phyloP scores from a whole-genome alignment of 2,329 filamentous ascomycete genomes.

The Colletotrichum australisinense region DNA sequence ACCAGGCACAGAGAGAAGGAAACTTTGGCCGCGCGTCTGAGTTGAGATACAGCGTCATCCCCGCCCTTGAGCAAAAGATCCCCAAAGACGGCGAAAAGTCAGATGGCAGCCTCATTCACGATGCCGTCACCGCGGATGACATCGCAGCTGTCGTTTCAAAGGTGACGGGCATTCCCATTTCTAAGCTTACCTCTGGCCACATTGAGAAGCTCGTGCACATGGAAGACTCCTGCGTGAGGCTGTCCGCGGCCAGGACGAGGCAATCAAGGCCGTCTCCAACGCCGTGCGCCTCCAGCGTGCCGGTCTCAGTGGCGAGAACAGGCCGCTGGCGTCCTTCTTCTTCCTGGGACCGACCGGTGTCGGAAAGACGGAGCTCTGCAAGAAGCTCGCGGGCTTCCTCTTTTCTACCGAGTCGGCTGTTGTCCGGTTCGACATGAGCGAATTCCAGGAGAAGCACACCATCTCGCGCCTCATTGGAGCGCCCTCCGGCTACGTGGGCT shows the following conservation, averaged over 20 bases:
- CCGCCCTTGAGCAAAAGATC: slow-evolving; percentile 80
- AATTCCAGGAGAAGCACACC: slow-evolving; percentile 98
- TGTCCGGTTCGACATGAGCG: slow-evolving; percentile 95
- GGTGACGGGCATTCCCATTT: slow-evolving; percentile 91
- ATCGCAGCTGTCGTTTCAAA: slow-evolving; percentile 93
- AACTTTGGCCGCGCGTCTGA: slow-evolving; percentile 94
- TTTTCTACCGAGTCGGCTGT: slow-evolving; percentile 94
- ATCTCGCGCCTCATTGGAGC: slow-evolving; percentile 92
- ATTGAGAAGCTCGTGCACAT: slow-evolving; percentile 95
- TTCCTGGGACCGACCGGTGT: slow-evolving; percentile 97
- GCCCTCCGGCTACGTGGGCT: slow-evolving; percentile 94
- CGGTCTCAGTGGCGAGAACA: slow-evolving; percentile 89
- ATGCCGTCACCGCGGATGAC: slow-evolving; percentile 94
- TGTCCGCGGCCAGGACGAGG: slow-evolving; percentile 94
- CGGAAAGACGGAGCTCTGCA: slow-evolving; percentile 97
- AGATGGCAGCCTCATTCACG: slow-evolving; percentile 79
- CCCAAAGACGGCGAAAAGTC: slow-evolving; percentile 75
- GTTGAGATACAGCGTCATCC: slow-evolving; percentile 88
- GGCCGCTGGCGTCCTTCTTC: slow-evolving; percentile 95
- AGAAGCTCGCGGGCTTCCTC: slow-evolving; percentile 92
- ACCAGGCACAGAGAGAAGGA: slow-evolving; percentile 86
- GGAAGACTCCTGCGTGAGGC: slow-evolving; percentile 90
- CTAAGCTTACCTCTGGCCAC: slow-evolving; percentile 92
- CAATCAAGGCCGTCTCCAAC: slow-evolving; percentile 88
- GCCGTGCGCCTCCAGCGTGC: slow-evolving; percentile 95